Evolutionary conservation across 176 grass and related monocot species (phyloP).

Genomic region (Carex myosuroides): DNA sequence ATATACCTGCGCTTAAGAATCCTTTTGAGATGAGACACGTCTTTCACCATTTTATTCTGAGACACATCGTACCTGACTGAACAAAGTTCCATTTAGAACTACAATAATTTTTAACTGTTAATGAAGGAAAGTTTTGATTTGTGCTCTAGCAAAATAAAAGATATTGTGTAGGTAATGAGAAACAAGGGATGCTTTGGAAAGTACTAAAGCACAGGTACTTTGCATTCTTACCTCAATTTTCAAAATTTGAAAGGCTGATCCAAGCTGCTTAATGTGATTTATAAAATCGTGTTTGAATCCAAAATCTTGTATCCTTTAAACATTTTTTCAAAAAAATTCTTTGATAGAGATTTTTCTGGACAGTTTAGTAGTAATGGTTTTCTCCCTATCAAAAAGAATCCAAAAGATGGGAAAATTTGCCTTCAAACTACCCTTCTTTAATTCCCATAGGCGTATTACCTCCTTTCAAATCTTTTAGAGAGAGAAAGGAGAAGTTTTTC

Average conservation of each 20-base stretch:
- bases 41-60: conserved; percentile 47
- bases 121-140: not conserved
- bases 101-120: not conserved
- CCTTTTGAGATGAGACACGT: conserved; percentile 62
- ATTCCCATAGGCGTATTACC: not conserved
- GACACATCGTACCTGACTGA: conserved; percentile 77
- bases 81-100: conserved; percentile 13
- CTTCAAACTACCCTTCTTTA: not conserved
- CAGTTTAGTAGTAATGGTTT: not conserved
- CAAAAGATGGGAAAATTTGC: not conserved
- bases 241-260: not conserved
- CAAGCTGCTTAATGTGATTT: not conserved
- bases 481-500: not conserved
- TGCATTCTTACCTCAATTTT: not conserved
- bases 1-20: conserved; percentile 81
- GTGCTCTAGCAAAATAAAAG: not conserved
- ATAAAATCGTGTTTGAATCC: not conserved
- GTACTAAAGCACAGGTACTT: not conserved
- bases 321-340: not conserved
- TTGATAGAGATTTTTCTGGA: not conserved
- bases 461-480: not conserved
- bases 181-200: not conserved
- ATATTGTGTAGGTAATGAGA: not conserved
- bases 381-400: not conserved
- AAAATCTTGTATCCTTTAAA: not conserved